Conservation (phyloP, 352 stramenopile species). For the Phytophthora nicotianae region DNA sequence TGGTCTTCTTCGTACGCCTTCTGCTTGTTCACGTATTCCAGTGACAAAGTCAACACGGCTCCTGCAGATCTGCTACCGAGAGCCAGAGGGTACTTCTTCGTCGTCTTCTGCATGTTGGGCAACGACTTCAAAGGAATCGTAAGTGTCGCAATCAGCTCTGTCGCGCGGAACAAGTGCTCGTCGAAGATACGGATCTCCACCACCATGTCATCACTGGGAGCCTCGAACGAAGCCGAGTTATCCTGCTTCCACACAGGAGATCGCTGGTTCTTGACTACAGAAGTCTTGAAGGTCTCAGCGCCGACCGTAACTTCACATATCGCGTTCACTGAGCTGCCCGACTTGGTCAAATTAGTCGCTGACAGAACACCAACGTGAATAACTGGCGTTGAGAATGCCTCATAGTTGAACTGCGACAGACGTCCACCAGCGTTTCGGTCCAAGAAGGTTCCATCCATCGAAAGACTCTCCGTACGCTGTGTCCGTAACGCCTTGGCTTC, state of each 20-base stretch:
- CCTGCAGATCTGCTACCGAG: slow-evolving; percentile 78
- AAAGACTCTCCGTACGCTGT: slow-evolving; percentile 72
- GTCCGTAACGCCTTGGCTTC: slow-evolving; percentile 61
- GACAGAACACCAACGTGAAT: slow-evolving; percentile 83
- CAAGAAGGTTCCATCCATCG: slow-evolving; percentile 70
- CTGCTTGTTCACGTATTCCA: slow-evolving; percentile 88
- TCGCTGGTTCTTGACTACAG: slow-evolving; percentile 78
- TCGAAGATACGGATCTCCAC: slow-evolving; percentile 87
- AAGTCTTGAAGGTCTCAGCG: slow-evolving; percentile 85
- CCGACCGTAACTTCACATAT: slow-evolving; percentile 84
- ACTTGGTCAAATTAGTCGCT: slow-evolving; percentile 80
- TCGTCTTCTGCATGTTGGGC: slow-evolving; percentile 85
- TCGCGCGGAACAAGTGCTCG: slow-evolving; percentile 80
- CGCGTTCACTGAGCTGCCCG: slow-evolving; percentile 75
- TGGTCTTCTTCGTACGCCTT: slow-evolving; percentile 82
- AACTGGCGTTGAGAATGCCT: slow-evolving; percentile 80
- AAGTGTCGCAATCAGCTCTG: slow-evolving; percentile 75
- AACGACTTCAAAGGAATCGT: slow-evolving; percentile 82
- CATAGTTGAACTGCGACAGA: slow-evolving; percentile 88
- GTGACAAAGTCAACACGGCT: slow-evolving; percentile 72
- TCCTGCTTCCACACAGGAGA: slow-evolving; percentile 89
- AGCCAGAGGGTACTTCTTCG: slow-evolving; percentile 83
- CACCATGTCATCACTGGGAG: slow-evolving; percentile 76
- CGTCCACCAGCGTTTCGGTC: slow-evolving; percentile 69
- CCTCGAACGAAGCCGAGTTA: slow-evolving; percentile 86